phyloP scores from a whole-genome alignment of 495 filamentous ascomycete genomes.

The Podospora sp. region DNA sequence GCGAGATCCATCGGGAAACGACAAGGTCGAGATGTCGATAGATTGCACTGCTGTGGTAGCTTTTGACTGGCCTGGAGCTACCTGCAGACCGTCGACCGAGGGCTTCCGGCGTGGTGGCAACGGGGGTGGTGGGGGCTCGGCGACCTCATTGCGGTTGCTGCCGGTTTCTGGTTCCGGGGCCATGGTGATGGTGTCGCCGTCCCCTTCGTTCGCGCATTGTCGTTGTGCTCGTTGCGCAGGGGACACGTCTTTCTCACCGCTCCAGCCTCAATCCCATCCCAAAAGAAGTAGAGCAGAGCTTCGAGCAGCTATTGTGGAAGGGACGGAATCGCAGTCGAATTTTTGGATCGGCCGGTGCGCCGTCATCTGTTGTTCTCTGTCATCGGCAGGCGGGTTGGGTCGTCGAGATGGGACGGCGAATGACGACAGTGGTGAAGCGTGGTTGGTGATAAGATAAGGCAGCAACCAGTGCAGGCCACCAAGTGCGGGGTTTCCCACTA shows the following conservation, averaged over 20 bases:
- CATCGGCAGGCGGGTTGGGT: not conserved
- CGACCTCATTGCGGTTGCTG: constrained; percentile 17
- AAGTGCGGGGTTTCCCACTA: no score
- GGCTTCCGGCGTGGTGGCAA: constrained; percentile 62
- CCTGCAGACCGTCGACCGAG: constrained; percentile 37
- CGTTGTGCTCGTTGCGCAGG: not conserved
- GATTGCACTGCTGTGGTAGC: constrained; percentile 83
- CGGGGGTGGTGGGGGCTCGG: constrained; percentile 42
- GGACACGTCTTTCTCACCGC: not conserved
- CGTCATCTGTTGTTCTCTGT: not conserved
- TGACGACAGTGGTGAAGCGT: not conserved
- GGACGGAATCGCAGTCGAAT: not conserved
- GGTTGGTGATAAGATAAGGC: not conserved
- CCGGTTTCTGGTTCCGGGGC: constrained; percentile 28
- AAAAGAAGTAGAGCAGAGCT: not conserved
- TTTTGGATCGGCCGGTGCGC: not conserved
- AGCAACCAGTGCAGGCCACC: no score
- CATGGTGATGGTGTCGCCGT: constrained; percentile 29
- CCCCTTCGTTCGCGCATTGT: constrained; percentile 27
- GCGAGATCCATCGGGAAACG: constrained; percentile 66
- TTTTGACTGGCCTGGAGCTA: constrained; percentile 59
- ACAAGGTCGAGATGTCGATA: constrained; percentile 72
- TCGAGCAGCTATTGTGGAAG: not conserved
- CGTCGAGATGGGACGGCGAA: not conserved
- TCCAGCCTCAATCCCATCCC: not conserved